Evolutionary conservation across 2,329 filamentous ascomycete genomes (phyloP), one percentile per base, ranked within the genome.

Genomic region (Penicillium sp.): DNA sequence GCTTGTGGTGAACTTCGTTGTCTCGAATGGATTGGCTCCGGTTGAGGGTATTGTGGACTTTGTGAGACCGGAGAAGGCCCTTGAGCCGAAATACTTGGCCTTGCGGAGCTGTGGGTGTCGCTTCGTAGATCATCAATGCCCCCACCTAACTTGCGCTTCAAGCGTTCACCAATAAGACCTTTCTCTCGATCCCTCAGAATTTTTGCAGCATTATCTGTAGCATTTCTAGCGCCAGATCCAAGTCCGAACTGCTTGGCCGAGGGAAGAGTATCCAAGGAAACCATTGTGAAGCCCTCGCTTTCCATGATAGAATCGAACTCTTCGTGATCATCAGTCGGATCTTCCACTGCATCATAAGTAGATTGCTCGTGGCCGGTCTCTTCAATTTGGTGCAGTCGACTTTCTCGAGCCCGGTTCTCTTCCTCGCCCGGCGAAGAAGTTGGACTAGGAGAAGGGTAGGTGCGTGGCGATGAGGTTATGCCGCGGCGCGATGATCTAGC

Each of bases 211-310:
- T 62, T 62, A n/a, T 58, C 49, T 39, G 72, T 68, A 14, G 59
- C 63, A 14, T 64, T 59, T 29, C 69, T 65, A 14, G 68, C 60
- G 41, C 71, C 69, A 19, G 66, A 70, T 24, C 71, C 74, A 37
- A 75, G 69, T 2, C 73, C 66, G 55, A 76, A 73, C 60, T 79
- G 75, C 60, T 75, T 75, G 22, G 79, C 73, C 3, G 81, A 84
- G 6, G 80, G 80, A 22, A 84, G 68, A 3, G 81, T 81, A 56
- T 82, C 78, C 45, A 84, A 69, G 13, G 82, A 83, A 47, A 84
- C 81, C 80, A 84, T 83, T 56, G 80, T 84, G 58, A 84, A 84
- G 3, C 79, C 82, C 71, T 84, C 82, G 61, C 82, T 83, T 67
- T 84, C 82, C 60, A 84, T 74, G 21, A 84, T 81, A 1, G 82